Conservation (phyloP, 108 stramenopile species). For the Fragilariopsis cylindrus region DNA sequence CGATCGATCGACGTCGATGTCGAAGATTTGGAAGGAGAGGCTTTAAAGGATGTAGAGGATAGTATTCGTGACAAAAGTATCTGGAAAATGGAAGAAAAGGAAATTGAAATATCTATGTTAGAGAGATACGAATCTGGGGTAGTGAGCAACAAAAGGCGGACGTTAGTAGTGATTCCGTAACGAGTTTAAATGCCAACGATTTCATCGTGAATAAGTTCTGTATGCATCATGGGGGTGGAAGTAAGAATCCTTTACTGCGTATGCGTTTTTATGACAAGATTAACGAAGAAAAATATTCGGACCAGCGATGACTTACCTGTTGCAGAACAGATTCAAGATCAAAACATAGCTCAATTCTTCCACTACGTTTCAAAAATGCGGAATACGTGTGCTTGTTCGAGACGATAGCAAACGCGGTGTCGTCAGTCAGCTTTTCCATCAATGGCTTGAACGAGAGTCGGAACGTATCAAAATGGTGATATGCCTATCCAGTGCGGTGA, state of each 20-base stretch:
- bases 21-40: conserved; percentile 15
- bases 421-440: conserved; percentile 43
- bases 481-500: not conserved
- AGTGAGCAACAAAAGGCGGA: not conserved
- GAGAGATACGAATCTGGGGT: conserved; percentile 16
- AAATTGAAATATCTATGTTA: conserved; percentile 23
- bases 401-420: conserved; percentile 43
- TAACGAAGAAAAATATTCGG: conserved; percentile 28
- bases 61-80: conserved; percentile 13
- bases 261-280: conserved; percentile 73
- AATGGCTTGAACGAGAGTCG: conserved; percentile 23
- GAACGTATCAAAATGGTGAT: conserved; percentile 3
- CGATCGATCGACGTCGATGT: conserved; percentile 13
- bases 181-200: conserved; percentile 41
- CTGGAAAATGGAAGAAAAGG: conserved; percentile 22
- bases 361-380: conserved; percentile 39
- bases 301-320: conserved; percentile 43
- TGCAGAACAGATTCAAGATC: conserved; percentile 38
- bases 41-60: not conserved
- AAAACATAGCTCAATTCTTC: conserved; percentile 28
- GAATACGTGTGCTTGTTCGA: conserved; percentile 57
- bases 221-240: conserved; percentile 72
- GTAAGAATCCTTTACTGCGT: conserved; percentile 59
- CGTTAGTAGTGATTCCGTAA: conserved; percentile 13
- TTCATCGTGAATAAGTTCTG: conserved; percentile 62